Base-by-base conservation (phyloP, 192 early-diverging fungal genomes). In the Spinellus fusiger region DNA sequence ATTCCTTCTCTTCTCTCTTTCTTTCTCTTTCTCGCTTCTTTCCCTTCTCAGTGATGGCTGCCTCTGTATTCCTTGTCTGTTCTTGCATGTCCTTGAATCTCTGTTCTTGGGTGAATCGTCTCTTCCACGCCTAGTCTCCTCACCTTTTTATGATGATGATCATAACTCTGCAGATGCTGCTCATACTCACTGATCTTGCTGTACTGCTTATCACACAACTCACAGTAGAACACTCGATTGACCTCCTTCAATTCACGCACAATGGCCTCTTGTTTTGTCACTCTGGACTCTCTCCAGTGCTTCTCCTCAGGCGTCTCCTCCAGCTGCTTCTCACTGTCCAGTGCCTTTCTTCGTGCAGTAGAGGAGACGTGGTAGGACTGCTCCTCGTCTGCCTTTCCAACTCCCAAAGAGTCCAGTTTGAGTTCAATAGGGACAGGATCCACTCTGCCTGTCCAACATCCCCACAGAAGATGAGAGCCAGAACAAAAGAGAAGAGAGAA, bases 11-110 rank as follows among this genome's bases (percentile, higher is more conserved):
- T 66, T 89, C 89, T 22, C 87, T 55, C 48, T 73, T 76, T 26
- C 75, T 71, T 56, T 90, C 89, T 65, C 82, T 84, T 35, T 80
- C 81, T 22, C 80, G 76, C 62, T 82, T 78, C 59, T 76, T 75
- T 44, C 73, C 78, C 20, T 54, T 62, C 51, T 72, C 71, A 25
- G 48, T 48, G 1, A 61, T 56, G 33, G 66, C 69, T 5, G 64
- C 58, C 20, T 54, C 67, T 3, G 73, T 64, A 5, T 65, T 56
- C 29, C 63, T 82, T 7, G 66, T 47, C 56, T 64, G 81, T 12
- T 88, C 80, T 52, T 84, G 77, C 89, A 91, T 88, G 16, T 91
- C 89, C 51, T 87, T 89, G 70, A 91, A 88, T 9, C 89, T 75
- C 82, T 87, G 59, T n/a, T n/a, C n/a, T n/a, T n/a, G n/a, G n/a